A percentile compares a stretch with the other conserved stretches of the same genome.
phyloP scores from a whole-genome alignment of 1,284 basidiomycete species.

The Hemileia vastatrix region DNA sequence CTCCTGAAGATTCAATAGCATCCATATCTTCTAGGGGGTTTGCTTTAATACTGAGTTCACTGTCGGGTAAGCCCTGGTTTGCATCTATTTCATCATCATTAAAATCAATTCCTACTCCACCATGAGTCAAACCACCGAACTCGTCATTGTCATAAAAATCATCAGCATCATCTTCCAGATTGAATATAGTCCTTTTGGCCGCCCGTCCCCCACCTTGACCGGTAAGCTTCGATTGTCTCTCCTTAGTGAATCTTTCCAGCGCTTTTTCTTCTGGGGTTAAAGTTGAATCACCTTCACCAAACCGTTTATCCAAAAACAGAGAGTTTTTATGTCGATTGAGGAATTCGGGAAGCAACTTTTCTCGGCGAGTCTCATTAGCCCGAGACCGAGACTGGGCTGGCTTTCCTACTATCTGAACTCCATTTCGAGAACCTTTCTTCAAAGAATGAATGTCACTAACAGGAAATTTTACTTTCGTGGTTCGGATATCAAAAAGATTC shows the following conservation, averaged over 20 bases:
- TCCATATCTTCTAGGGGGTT: constrained; percentile 43
- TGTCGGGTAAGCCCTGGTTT: constrained; percentile 26
- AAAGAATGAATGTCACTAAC: not conserved
- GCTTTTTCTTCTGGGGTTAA: constrained; percentile 92
- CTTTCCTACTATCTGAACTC: constrained; percentile 15
- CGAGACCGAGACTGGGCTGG: constrained; percentile 15
- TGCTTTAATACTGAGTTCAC: constrained; percentile 25
- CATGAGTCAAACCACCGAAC: constrained; percentile 38
- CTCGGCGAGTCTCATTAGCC: constrained; percentile 27
- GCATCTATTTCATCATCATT: constrained; percentile 39
- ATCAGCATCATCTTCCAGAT: constrained; percentile 68
- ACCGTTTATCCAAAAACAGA: constrained; percentile 83
- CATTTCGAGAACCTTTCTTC: not conserved
- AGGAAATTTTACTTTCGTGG: constrained; percentile 22
- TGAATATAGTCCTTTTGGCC: constrained; percentile 73
- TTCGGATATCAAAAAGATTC: constrained; percentile 16
- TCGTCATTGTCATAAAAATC: constrained; percentile 51
- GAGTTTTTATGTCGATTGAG: constrained; percentile 67
- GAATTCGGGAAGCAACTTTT: constrained; percentile 74
- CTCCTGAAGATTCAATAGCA: too few species aligned
- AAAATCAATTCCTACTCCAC: constrained; percentile 43
- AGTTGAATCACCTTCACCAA: constrained; percentile 85
- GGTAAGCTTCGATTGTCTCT: constrained; percentile 56
- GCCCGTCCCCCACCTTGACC: constrained; percentile 39
- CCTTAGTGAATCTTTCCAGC: constrained; percentile 88